phyloP scores from a whole-genome alignment of 441 rosid genomes.

The Pelargonium myrrhifolium region DNA sequence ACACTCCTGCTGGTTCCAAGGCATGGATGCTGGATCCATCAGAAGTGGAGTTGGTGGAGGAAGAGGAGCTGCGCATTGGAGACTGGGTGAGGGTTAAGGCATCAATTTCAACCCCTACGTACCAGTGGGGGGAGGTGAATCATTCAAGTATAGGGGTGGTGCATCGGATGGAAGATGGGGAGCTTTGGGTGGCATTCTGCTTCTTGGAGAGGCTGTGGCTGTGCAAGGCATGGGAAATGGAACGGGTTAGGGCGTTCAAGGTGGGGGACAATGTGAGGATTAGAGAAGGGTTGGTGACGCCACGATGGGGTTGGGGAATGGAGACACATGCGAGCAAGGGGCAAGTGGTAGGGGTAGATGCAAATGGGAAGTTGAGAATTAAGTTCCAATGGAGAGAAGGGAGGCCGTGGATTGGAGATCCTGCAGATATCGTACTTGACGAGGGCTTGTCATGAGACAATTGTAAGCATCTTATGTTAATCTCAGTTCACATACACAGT shows the following conservation, averaged over 20 bases:
- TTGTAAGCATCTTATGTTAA: constrained; percentile 4
- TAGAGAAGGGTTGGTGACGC: constrained; percentile 64
- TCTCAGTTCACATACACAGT: constrained; percentile 15
- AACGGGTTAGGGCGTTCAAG: constrained; percentile 59
- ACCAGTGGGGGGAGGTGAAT: constrained; percentile 96
- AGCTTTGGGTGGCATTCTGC: constrained; percentile 80
- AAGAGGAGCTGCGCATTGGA: constrained; percentile 70
- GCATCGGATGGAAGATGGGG: constrained; percentile 74
- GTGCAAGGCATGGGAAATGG: constrained; percentile 89
- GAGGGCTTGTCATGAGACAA: constrained; percentile 22
- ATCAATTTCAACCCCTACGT: constrained; percentile 58
- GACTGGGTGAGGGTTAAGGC: constrained; percentile 82
- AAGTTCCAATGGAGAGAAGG: constrained; percentile 98
- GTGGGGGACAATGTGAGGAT: constrained; percentile 78
- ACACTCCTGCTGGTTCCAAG: constrained; percentile 79
- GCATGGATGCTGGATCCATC: constrained; percentile 98
- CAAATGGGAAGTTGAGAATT: constrained; percentile 85
- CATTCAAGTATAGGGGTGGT: constrained; percentile 87
- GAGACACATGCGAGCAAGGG: constrained; percentile 96
- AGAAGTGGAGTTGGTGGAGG: constrained; percentile 78
- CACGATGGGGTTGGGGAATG: constrained; percentile 99
- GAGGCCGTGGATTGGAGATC: constrained; percentile 95
- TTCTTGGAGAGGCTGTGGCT: constrained; percentile 90
- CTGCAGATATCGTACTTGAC: constrained; percentile 78
- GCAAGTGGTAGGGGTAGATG: constrained; percentile 81